These are phyloP conservation scores for Cordyceps militaris DNA, from an alignment of 2,329 filamentous ascomycete species.

Conservation along the genomic window DNA sequence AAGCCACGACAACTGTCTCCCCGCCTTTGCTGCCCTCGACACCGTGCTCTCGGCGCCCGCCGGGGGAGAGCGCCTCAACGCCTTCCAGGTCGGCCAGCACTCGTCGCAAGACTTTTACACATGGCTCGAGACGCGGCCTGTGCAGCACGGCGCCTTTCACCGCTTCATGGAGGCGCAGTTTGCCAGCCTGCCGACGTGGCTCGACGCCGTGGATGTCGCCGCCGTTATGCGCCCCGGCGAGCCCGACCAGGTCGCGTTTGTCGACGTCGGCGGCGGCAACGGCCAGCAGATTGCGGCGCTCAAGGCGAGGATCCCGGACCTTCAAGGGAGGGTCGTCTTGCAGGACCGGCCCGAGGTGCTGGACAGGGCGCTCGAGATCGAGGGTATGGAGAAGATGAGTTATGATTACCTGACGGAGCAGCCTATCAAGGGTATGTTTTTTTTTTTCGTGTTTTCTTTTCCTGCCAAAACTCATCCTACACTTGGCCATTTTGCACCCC, in stretches of 20 bases:
- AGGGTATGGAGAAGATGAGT: conserved; percentile 20
- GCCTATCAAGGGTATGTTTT: conserved; percentile 18
- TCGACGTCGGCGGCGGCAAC: conserved; percentile 17
- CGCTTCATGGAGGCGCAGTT: conserved; percentile 22
- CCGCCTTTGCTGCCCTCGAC: conserved; percentile 15
- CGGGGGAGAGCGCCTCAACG: conserved; percentile 11
- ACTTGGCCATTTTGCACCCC: background rate
- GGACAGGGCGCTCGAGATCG: conserved; percentile 15
- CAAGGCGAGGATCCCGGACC: conserved; percentile 9
- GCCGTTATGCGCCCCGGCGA: conserved; percentile 11
- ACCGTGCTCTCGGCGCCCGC: conserved; percentile 8
- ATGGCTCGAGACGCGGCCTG: conserved; percentile 17
- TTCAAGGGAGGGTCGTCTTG: conserved; percentile 16
- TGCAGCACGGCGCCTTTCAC: conserved; percentile 19
- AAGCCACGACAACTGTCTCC: conserved; percentile 17
- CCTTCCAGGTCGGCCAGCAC: conserved; percentile 16
- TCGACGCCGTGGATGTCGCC: conserved; percentile 19
- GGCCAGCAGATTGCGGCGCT: conserved; percentile 18
- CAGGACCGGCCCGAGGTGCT: conserved; percentile 20
- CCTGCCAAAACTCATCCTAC: background rate
- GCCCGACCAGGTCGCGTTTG: conserved; percentile 13
- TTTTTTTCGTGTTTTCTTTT: no score
- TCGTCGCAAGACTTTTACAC: conserved; percentile 16
- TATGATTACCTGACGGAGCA: conserved; percentile 20
- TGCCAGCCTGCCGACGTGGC: conserved; percentile 19